phyloP scores from a whole-genome alignment of 2,329 filamentous ascomycete genomes.

The Fusarium fujikuroi region DNA sequence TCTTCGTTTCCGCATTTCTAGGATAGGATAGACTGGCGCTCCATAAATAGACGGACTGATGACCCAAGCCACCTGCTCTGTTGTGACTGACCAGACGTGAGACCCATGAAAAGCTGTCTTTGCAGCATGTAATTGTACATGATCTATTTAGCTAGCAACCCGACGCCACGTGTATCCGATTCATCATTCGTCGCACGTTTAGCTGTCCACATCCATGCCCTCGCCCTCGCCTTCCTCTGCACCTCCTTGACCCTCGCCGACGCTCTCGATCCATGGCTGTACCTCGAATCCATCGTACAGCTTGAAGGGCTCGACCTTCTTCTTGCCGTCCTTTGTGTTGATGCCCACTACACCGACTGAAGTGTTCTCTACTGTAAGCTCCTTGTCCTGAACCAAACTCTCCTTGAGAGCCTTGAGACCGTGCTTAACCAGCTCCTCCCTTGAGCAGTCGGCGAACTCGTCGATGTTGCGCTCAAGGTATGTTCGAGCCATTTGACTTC shows the following conservation, averaged over 20 bases:
- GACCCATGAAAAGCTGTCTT: slow-evolving; percentile 44
- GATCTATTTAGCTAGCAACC: slow-evolving; percentile 46
- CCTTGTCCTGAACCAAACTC: slow-evolving; percentile 95
- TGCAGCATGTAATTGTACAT: slow-evolving; percentile 51
- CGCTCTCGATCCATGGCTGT: slow-evolving; percentile 83
- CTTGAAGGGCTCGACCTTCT: slow-evolving; percentile 81
- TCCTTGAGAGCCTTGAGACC: slow-evolving; percentile 93
- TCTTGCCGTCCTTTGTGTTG: slow-evolving; percentile 59
- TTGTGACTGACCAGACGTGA: slow-evolving; percentile 24
- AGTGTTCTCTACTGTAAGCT: slow-evolving; percentile 96
- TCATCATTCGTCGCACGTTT: slow-evolving; percentile 33
- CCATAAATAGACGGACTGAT: slow-evolving; percentile 42
- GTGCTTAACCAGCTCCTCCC: slow-evolving; percentile 91
- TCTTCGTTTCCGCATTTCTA: slow-evolving; percentile 17
- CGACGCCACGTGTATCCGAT: slow-evolving; percentile 37
- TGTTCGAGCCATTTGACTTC: slow-evolving; percentile 96
- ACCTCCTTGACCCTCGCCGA: slow-evolving; percentile 63
- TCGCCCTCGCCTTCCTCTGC: slow-evolving; percentile 50
- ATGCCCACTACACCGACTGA: slow-evolving; percentile 87
- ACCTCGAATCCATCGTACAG: slow-evolving; percentile 91
- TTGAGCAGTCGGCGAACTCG: slow-evolving; percentile 76
- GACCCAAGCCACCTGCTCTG: slow-evolving; percentile 22
- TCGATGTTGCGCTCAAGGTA: slow-evolving; percentile 95
- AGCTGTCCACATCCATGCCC: slow-evolving; percentile 53
- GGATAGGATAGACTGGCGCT: slow-evolving; percentile 36